Conservation (phyloP, 2,329 filamentous ascomycete genomes). For the Colletotrichum magnum region DNA sequence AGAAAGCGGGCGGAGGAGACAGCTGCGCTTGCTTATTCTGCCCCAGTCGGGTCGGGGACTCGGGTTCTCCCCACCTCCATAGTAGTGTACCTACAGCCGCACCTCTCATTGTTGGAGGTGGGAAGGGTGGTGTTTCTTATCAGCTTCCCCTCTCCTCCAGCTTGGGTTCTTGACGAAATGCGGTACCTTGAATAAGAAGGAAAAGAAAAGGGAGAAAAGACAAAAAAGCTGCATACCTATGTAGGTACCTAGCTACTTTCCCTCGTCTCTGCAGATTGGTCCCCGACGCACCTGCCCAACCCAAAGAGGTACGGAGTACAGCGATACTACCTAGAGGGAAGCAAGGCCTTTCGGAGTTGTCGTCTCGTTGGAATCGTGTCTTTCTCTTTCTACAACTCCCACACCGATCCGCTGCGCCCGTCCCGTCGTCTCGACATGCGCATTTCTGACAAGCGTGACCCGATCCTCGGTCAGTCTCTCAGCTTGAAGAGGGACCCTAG, state of each 20-base stretch:
- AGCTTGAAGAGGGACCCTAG: slow-evolving; percentile 14
- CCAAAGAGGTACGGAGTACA: too few relatives aligned
- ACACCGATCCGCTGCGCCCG: background rate
- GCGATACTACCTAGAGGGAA: too few relatives aligned
- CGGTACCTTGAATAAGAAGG: too few relatives aligned
- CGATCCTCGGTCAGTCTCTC: slow-evolving; percentile 18
- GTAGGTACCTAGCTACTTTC: background rate
- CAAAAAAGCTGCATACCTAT: background rate
- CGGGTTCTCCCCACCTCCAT: too few relatives aligned
- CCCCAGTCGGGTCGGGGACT: too few relatives aligned
- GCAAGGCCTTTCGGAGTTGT: too few relatives aligned
- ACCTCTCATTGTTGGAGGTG: slow-evolving; percentile 4
- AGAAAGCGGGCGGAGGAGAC: too few relatives aligned
- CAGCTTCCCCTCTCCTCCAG: slow-evolving; percentile 7
- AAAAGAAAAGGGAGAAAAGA: background rate
- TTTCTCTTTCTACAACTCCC: slow-evolving; percentile 12
- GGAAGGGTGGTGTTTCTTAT: slow-evolving; percentile 12
- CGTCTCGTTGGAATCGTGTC: background rate
- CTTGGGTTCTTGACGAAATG: slow-evolving; percentile 2
- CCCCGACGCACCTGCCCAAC: background rate
- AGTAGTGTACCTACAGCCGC: slow-evolving; percentile 4
- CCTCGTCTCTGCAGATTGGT: slow-evolving; percentile 29
- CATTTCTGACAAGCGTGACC: slow-evolving; percentile 17
- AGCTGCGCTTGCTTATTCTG: background rate
- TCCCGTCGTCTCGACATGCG: slow-evolving; percentile 31